These are phyloP conservation scores for Sporopachydermia cereana DNA, from an alignment of 1,139 yeast species.

Conservation along the genomic window DNA sequence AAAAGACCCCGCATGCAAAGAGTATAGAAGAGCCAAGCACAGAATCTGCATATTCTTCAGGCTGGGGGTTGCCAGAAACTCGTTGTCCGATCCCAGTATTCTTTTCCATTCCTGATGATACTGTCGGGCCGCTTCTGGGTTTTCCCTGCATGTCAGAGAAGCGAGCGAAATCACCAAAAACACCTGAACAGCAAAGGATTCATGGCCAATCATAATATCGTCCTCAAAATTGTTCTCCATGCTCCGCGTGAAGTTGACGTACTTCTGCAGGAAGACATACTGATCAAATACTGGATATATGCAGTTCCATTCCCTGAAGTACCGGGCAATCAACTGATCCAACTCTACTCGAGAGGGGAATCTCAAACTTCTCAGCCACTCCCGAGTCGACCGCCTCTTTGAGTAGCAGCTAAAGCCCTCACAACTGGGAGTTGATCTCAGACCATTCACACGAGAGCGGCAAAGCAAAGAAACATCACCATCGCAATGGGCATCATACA, in stretches of 20 bases:
- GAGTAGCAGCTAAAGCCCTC: neutral
- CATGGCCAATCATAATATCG: conserved; percentile 9
- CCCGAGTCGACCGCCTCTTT: too few relatives aligned
- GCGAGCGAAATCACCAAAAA: conserved; percentile 32
- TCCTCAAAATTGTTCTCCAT: conserved; percentile 1
- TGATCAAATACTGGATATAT: conserved; percentile 60
- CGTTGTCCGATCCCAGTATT: conserved; percentile 30
- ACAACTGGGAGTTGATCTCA: neutral
- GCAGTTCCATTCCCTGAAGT: conserved; percentile 72
- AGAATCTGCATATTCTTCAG: conserved; percentile 62
- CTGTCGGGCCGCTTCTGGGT: neutral
- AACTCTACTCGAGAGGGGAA: conserved; percentile 21
- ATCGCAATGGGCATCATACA: too few relatives aligned
- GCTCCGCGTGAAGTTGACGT: conserved; percentile 21
- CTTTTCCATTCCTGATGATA: conserved; percentile 24
- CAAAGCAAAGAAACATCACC: neutral
- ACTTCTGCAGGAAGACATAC: conserved; percentile 48
- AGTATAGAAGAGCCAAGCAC: conserved; percentile 57
- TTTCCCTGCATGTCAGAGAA: conserved; percentile 14
- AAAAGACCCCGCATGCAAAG: conserved; percentile 62
- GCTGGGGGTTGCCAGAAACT: conserved; percentile 47
- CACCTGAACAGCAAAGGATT: conserved; percentile 31
- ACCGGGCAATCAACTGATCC: conserved; percentile 29
- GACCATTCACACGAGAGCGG: neutral
- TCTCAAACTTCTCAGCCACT: neutral